Percentiles rank a stretch among this genome's conserved stretches.
Evolutionary conservation across 2,329 filamentous ascomycete genomes (phyloP).

Genomic region (Nannizzia gypsea): DNA sequence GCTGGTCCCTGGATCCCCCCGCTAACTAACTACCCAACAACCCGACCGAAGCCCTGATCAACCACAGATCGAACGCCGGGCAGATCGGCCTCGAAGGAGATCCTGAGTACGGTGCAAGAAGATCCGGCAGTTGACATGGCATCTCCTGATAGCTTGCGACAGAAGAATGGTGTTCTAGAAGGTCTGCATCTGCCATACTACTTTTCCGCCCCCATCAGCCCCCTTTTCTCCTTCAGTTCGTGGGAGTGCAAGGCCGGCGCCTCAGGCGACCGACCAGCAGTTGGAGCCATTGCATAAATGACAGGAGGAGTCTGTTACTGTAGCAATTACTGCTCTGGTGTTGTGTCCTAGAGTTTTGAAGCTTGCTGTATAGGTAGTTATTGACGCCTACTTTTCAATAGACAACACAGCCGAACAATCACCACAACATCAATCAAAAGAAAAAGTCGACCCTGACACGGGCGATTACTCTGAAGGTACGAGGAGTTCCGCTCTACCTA

Average conservation of each 20-base stretch:
- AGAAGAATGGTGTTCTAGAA: not conserved
- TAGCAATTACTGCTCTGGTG: not conserved
- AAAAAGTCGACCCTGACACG: not conserved
- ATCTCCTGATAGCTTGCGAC: not conserved
- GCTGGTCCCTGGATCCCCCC: not conserved
- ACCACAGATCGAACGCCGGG: not conserved
- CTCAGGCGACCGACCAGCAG: not conserved
- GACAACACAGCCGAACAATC: not conserved
- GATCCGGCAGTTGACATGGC: not conserved
- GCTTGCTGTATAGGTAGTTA: not conserved
- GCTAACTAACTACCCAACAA: not conserved
- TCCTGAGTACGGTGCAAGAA: not conserved
- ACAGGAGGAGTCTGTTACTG: not conserved
- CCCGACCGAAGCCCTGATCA: not conserved
- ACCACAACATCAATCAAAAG: not conserved
- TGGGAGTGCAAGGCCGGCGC: not conserved
- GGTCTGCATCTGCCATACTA: not conserved
- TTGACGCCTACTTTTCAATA: not conserved
- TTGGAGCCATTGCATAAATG: not conserved
- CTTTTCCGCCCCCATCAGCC: not conserved
- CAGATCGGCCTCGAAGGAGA: not conserved
- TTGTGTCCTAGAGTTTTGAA: not conserved
- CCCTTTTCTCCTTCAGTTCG: not conserved
- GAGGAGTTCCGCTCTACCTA: constrained; percentile 13
- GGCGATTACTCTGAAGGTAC: constrained; percentile 17